These are phyloP conservation scores for Penicillium sp. DNA, from an alignment of 2,329 filamentous ascomycete genomes.

Conservation along the genomic window DNA sequence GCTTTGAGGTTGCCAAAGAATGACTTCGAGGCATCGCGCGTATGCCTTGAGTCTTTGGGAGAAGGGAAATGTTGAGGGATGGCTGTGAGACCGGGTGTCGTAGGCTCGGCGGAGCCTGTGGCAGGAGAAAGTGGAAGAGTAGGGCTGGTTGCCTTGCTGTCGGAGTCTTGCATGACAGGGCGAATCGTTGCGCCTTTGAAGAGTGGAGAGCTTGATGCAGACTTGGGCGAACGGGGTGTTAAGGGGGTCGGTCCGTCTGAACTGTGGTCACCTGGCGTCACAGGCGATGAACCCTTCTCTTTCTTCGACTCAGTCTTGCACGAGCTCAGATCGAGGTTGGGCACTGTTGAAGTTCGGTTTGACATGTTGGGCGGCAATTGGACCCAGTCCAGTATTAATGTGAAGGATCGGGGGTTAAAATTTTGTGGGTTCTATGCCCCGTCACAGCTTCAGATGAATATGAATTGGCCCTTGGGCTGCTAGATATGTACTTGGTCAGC, in stretches of 20 bases:
- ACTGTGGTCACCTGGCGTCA: conserved; percentile 38
- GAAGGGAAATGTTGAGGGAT: conserved; percentile 49
- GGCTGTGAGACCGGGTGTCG: conserved; percentile 46
- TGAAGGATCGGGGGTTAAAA: not conserved
- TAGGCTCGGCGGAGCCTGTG: conserved; percentile 26
- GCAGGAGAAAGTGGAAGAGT: conserved; percentile 31
- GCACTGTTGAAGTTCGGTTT: conserved; percentile 37
- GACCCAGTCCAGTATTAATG: not conserved
- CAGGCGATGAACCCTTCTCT: conserved; percentile 33
- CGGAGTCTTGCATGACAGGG: conserved; percentile 41
- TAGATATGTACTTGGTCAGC: not conserved
- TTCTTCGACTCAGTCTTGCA: conserved; percentile 32
- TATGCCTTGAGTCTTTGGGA: conserved; percentile 44
- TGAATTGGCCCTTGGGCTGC: not conserved
- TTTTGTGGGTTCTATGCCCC: not conserved
- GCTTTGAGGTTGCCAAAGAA: conserved; percentile 51
- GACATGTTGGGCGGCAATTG: conserved; percentile 33
- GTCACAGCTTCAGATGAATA: not conserved
- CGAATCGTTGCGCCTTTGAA: conserved; percentile 44
- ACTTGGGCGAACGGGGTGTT: conserved; percentile 42
- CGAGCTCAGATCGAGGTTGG: conserved; percentile 40
- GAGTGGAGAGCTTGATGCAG: conserved; percentile 38
- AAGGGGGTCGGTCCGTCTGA: conserved; percentile 38
- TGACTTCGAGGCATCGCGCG: conserved; percentile 46
- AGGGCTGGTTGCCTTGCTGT: conserved; percentile 31